Percentiles rank a stretch among this genome's conserved stretches.
Evolutionary conservation across 352 stramenopile genomes (phyloP).

Genomic region (Phytophthora pini): DNA sequence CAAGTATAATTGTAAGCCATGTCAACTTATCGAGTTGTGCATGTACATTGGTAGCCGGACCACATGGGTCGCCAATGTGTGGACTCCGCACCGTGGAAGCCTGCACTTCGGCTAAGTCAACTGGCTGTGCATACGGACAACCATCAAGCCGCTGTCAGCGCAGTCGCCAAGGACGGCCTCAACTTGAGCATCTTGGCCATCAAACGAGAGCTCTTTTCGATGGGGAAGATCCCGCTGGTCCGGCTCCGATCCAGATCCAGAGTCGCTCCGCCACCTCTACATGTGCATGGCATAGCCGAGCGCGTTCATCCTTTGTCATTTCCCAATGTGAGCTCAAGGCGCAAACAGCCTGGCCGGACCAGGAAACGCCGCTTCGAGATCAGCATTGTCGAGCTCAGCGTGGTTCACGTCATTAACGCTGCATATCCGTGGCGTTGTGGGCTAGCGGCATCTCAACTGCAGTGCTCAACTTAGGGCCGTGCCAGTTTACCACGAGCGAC

Average conservation of each 20-base stretch:
- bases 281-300: conserved; percentile 14
- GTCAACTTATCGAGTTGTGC: neutral
- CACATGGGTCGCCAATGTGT: conserved; percentile 2
- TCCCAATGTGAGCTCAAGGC: neutral
- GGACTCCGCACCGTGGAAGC: neutral
- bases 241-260: neutral
- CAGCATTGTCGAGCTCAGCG: neutral
- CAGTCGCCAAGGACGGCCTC: conserved; percentile 11
- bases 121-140: conserved; percentile 27
- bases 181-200: conserved; percentile 9
- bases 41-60: neutral
- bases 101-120: conserved; percentile 12
- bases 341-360: neutral
- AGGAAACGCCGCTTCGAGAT: conserved; percentile 2
- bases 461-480: too few species aligned
- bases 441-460: too few species aligned
- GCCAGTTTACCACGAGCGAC: too few species aligned
- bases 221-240: conserved; percentile 29
- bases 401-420: too few species aligned
- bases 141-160: conserved; percentile 22
- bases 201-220: conserved; percentile 22
- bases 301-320: neutral
- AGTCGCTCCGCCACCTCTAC: conserved; percentile 15
- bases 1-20: neutral
- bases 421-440: neutral